These are phyloP conservation scores for Symbiodinium pilosum DNA, from an alignment of 73 alveolate species.

Conservation along the genomic window DNA sequence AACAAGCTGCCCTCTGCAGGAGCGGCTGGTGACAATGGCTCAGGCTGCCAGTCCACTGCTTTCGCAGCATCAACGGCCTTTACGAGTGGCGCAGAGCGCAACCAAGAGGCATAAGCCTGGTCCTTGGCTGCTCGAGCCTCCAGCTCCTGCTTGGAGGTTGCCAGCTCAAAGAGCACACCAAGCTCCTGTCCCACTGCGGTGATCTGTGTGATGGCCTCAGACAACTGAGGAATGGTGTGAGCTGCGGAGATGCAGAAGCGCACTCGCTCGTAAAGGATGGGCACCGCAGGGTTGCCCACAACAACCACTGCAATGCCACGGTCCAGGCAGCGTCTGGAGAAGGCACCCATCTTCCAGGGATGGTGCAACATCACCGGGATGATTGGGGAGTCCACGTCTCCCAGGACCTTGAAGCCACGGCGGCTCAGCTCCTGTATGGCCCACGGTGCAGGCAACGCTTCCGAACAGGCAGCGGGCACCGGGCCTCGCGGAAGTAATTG, in stretches of 20 bases:
- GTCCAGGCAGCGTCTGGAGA: slow-evolving; percentile 68
- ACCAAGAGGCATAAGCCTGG: slow-evolving; percentile 25
- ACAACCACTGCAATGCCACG: slow-evolving; percentile 94
- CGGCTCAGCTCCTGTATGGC: slow-evolving; percentile 38
- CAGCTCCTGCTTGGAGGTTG: slow-evolving; percentile 23
- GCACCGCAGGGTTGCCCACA: slow-evolving; percentile 41
- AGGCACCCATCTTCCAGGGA: slow-evolving; percentile 80
- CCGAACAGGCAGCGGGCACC: not conserved
- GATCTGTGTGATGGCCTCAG: slow-evolving; percentile 44
- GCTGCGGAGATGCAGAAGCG: slow-evolving; percentile 95
- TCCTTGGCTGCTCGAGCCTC: slow-evolving; percentile 30
- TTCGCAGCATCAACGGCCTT: not conserved
- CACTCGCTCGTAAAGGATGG: slow-evolving; percentile 18
- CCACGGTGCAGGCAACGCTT: not conserved
- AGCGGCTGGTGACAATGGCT: slow-evolving; percentile 83
- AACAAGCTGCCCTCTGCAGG: slow-evolving; percentile 52
- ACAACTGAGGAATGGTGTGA: slow-evolving; percentile 60
- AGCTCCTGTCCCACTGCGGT: slow-evolving; percentile 56
- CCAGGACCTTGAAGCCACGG: slow-evolving; percentile 82
- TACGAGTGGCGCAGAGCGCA: slow-evolving; percentile 2
- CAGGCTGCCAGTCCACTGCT: slow-evolving; percentile 1
- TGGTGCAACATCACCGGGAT: slow-evolving; percentile 91
- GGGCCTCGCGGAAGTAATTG: slow-evolving; percentile 63
- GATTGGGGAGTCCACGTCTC: slow-evolving; percentile 84
- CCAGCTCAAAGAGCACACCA: slow-evolving; percentile 43